Base-by-base conservation (phyloP, 352 stramenopile species). In the Pythium phragmitis region DNA sequence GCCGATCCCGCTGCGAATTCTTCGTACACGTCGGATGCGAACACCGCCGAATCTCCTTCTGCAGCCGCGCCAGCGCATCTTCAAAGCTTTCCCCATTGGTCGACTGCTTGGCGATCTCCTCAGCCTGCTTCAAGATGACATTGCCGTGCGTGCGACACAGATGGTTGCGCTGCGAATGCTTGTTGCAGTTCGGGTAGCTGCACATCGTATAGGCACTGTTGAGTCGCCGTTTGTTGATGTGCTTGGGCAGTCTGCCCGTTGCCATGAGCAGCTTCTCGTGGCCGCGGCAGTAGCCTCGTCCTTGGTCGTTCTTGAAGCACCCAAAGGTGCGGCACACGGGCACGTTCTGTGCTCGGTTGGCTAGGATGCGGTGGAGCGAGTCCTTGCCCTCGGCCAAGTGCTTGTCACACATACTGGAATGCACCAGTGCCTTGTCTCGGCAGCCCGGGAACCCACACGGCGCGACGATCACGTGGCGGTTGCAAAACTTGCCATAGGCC, bases 191-290 rank as follows among this genome's bases (percentile, higher is more conserved):
- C 0, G 86, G 86, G 68, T 91, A 95, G 61, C 82, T 91, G 72
- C 86, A 95, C 86, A 95, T 95, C 19, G 84, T 95, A 74, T 95
- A 95, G 37, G 86, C 84, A 67, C 85, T 93, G 54, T 95, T 95
- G 30, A 93, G 75, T 12, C 86, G 82, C n/a, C 86, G 86, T 56
- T 91, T 91, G 69, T 87, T 95, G 61, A 92, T 82, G 52, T 89
- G 77, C 53, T 84, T 79, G 7, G 84, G 79, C 16, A 95, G 64
- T 7, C 79, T 72, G 13, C 84, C 84, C 19, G 80, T 95, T 19
- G 84, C 84, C 86, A 95, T 95, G 51, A 95, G 60, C 39, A 95
- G 70, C 60, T 95, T 95, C 55, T 95, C 86, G 62, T 95, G 84
- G 33, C 86, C 84, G 48, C 86, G 84, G 42, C 86, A 95, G 58